phyloP scores from a whole-genome alignment of 2,329 filamentous ascomycete genomes.

The Cercospora citrullina region DNA sequence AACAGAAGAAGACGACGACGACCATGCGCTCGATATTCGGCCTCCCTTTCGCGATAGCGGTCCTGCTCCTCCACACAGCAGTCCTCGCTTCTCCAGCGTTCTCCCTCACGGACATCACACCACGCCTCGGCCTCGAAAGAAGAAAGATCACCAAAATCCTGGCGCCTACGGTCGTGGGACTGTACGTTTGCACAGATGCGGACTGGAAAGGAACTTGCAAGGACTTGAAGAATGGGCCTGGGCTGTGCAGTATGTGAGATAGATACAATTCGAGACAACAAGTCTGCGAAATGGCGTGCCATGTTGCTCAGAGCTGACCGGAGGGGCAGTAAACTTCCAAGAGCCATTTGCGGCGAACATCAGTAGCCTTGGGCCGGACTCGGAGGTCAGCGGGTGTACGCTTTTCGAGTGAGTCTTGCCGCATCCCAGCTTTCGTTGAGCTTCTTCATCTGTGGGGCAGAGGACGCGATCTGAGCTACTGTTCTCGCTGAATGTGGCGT shows the following conservation, averaged over 20 bases:
- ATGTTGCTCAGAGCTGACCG: neutral
- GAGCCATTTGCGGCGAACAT: conserved; percentile 20
- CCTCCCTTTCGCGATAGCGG: conserved; percentile 11
- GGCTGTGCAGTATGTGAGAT: conserved; percentile 23
- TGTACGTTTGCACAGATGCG: conserved; percentile 26
- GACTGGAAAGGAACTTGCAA: conserved; percentile 24
- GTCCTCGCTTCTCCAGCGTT: conserved; percentile 10
- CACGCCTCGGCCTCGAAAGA: conserved; percentile 1
- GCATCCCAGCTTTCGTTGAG: neutral
- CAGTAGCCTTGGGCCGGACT: conserved; percentile 23
- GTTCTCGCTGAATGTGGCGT: neutral
- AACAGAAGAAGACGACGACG: neutral
- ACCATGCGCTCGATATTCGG: conserved; percentile 7
- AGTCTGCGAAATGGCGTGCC: too few relatives aligned
- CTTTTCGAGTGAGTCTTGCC: conserved; percentile 22
- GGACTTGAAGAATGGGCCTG: conserved; percentile 22
- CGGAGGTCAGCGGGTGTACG: conserved; percentile 23
- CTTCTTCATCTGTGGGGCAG: neutral
- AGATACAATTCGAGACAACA: too few relatives aligned
- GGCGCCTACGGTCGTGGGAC: conserved; percentile 22
- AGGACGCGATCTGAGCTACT: neutral
- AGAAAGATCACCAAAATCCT: conserved; percentile 22
- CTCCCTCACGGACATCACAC: neutral
- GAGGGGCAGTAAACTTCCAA: conserved; percentile 20
- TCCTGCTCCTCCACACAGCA: conserved; percentile 9